Conservation (phyloP, 78 protist genomes). For the Dictyostelium purpureum region DNA sequence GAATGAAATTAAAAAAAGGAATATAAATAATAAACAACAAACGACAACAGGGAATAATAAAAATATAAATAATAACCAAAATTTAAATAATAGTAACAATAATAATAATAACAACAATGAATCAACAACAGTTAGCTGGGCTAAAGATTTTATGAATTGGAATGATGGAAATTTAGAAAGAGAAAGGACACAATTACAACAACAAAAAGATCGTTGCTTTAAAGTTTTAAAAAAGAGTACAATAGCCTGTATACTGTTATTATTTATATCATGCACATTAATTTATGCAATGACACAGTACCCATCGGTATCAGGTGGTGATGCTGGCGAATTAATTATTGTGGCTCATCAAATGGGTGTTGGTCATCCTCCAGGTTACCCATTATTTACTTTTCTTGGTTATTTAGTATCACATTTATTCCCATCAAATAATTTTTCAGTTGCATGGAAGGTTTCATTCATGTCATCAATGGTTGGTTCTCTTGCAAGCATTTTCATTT, state of each 20-base stretch:
- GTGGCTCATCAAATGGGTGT: constrained; percentile 77
- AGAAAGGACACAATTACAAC: neutral
- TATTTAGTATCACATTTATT: constrained; percentile 2
- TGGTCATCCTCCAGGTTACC: constrained; percentile 93
- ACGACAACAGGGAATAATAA: neutral
- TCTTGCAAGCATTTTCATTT: constrained; percentile 12
- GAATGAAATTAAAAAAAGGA: neutral
- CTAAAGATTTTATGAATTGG: constrained; percentile 66
- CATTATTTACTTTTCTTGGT: constrained; percentile 78
- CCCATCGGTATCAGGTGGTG: constrained; percentile 89
- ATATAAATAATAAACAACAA: neutral
- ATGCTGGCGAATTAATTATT: constrained; percentile 85
- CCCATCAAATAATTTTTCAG: constrained; percentile 5
- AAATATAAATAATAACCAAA: neutral
- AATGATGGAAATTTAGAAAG: constrained; percentile 4
- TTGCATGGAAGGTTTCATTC: constrained; percentile 48
- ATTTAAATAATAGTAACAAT: neutral
- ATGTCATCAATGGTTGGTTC: constrained; percentile 70
- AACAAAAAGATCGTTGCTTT: neutral
- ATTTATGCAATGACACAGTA: constrained; percentile 75
- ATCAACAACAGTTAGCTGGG: constrained; percentile 37
- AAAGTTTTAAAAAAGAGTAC: neutral
- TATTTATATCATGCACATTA: constrained; percentile 23
- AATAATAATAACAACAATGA: neutral
- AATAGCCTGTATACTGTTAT: neutral